These are phyloP conservation scores for Vitis hybrid DNA, from an alignment of 177 flowering plant genomes.

Conservation along the genomic window DNA sequence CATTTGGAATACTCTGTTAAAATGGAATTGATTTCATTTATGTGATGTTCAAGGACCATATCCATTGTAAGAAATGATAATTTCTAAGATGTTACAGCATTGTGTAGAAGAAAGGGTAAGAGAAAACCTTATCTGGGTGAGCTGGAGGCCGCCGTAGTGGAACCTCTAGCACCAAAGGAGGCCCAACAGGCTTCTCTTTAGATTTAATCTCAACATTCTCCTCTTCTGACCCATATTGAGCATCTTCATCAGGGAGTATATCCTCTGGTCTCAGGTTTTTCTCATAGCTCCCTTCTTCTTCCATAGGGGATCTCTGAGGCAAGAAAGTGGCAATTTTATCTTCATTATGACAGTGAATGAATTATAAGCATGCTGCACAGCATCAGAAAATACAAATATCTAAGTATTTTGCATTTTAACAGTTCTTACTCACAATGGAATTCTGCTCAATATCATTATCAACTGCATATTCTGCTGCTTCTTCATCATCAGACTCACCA, in stretches of 20 bases:
- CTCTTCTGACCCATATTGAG: constrained; percentile 81
- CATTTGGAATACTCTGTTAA: too few species aligned
- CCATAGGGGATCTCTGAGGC: constrained; percentile 67
- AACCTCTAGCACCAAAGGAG: constrained; percentile 86
- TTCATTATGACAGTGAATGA: too few species aligned
- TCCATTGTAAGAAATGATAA: background rate
- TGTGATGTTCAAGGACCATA: background rate
- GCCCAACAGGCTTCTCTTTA: constrained; percentile 91
- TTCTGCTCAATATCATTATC: constrained; percentile 63
- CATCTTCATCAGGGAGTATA: constrained; percentile 81
- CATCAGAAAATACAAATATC: background rate
- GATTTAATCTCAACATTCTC: constrained; percentile 62
- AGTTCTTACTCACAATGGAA: constrained; percentile 39
- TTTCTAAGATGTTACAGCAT: background rate
- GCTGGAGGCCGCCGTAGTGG: constrained; percentile 87
- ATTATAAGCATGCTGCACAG: background rate
- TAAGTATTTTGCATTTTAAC: background rate
- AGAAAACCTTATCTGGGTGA: constrained; percentile 65
- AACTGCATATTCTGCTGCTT: constrained; percentile 60
- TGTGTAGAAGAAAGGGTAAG: background rate
- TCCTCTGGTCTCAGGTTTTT: constrained; percentile 79
- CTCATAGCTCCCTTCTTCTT: constrained; percentile 78
- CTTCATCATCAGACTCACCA: constrained; percentile 98
- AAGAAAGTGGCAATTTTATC: background rate
- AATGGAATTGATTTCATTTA: background rate